Conservation (phyloP, 2,329 filamentous ascomycete genomes). For the Thielaviopsis euricoi region DNA sequence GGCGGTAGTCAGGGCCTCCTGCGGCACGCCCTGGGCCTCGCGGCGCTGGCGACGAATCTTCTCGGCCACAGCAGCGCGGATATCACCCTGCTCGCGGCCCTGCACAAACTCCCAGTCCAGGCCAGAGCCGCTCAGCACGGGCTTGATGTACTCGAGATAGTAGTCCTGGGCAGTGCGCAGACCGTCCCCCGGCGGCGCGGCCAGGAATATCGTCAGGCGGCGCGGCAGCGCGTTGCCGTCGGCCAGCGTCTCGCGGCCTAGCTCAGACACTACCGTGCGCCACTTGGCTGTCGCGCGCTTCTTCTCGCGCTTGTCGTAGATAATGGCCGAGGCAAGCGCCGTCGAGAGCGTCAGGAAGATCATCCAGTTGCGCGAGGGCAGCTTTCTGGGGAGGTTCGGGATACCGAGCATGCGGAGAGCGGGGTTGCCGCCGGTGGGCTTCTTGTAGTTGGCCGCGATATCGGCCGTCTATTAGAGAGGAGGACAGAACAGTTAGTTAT, state of each 20-base stretch:
- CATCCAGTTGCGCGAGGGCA: slow-evolving; percentile 94
- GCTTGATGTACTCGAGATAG: slow-evolving; percentile 92
- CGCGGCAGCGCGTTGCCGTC: slow-evolving; percentile 56
- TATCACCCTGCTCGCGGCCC: slow-evolving; percentile 80
- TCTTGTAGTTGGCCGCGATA: slow-evolving; percentile 6
- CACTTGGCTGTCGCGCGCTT: slow-evolving; percentile 72
- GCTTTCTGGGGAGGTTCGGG: slow-evolving; percentile 63
- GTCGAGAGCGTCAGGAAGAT: slow-evolving; percentile 77
- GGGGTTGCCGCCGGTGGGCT: slow-evolving; percentile 35
- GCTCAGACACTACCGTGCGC: slow-evolving; percentile 68
- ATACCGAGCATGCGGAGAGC: slow-evolving; percentile 69
- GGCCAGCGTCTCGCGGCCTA: slow-evolving; percentile 60
- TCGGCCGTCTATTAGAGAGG: neutral
- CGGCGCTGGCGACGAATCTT: slow-evolving; percentile 58
- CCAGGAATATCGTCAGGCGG: slow-evolving; percentile 71
- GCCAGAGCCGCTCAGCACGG: slow-evolving; percentile 72
- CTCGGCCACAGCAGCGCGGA: slow-evolving; percentile 74
- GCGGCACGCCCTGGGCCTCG: slow-evolving; percentile 36
- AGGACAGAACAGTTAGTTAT: no score
- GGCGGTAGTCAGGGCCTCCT: slow-evolving; percentile 31
- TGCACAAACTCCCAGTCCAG: slow-evolving; percentile 95
- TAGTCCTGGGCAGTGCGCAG: slow-evolving; percentile 77
- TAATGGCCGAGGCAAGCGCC: slow-evolving; percentile 60
- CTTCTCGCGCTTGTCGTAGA: slow-evolving; percentile 89
- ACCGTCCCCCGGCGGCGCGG: slow-evolving; percentile 74